A percentile compares a stretch with the other conserved stretches of the same genome.
These are phyloP conservation scores for Fusarium nurragi DNA, from an alignment of 2,329 filamentous ascomycete genomes.

Conservation along the genomic window DNA sequence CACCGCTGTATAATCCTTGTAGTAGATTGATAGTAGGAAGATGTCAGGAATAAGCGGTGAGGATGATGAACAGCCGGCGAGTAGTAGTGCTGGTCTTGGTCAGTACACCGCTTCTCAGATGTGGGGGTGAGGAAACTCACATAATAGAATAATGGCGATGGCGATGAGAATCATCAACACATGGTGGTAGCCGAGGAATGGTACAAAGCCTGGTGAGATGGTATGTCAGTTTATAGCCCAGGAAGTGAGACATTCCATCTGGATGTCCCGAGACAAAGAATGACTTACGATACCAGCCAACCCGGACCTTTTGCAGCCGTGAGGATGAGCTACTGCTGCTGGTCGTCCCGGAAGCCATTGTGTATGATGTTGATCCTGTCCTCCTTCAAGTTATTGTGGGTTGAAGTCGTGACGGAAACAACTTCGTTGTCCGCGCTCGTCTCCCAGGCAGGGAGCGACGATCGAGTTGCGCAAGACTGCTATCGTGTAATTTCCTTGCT, in stretches of 20 bases:
- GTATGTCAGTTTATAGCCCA: conserved; percentile 34
- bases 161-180: conserved; percentile 98
- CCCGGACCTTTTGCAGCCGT: conserved; percentile 52
- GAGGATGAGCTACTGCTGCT: conserved; percentile 41
- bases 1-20: conserved; percentile 82
- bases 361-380: conserved; percentile 29
- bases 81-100: conserved; percentile 73
- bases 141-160: conserved; percentile 91
- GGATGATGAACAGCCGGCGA: conserved; percentile 96
- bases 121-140: conserved; percentile 64
- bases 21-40: conserved; percentile 98
- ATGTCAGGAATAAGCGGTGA: conserved; percentile 95
- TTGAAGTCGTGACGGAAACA: conserved; percentile 22
- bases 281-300: conserved; percentile 62
- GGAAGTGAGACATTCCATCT: conserved; percentile 31
- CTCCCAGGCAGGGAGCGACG: conserved; percentile 41
- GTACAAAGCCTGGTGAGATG: conserved; percentile 64
- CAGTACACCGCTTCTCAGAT: conserved; percentile 6
- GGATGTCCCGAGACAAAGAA: not conserved
- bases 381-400: conserved; percentile 24
- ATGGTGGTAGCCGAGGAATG: conserved; percentile 79
- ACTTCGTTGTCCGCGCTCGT: conserved; percentile 37
- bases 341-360: conserved; percentile 41
- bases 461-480: conserved; percentile 25
- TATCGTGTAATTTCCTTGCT: conserved; percentile 21